A percentile compares a stretch with the other conserved stretches of the same genome.
Conservation (phyloP, 352 stramenopile species). For the Pythium insidiosum region DNA sequence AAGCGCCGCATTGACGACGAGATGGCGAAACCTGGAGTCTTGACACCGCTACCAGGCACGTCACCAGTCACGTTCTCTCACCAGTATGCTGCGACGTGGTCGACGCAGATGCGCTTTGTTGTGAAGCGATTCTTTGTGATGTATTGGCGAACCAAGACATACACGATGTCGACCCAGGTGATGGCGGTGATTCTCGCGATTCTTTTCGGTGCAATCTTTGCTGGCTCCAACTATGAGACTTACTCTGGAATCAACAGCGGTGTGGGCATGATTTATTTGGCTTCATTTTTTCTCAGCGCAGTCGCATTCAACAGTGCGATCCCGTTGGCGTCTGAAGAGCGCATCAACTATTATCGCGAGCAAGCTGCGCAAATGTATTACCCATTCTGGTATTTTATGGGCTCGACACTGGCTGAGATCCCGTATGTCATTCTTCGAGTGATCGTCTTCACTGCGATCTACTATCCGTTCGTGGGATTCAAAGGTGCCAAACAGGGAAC, state of each 20-base stretch:
- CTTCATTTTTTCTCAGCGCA: conserved; percentile 57
- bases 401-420: conserved; percentile 59
- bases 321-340: conserved; percentile 59
- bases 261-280: conserved; percentile 66
- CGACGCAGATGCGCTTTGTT: conserved; percentile 11
- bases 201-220: conserved; percentile 39
- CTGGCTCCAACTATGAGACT: conserved; percentile 15
- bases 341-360: conserved; percentile 82
- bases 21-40: conserved; percentile 10
- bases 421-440: conserved; percentile 15
- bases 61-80: conserved; percentile 12
- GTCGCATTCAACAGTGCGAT: conserved; percentile 55
- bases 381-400: conserved; percentile 38
- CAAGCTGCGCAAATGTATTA: conserved; percentile 73
- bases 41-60: conserved; percentile 1
- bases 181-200: conserved; percentile 26
- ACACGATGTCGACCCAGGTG: conserved; percentile 48
- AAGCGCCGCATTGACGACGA: conserved; percentile 7
- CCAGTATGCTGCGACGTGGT: conserved; percentile 11
- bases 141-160: conserved; percentile 68
- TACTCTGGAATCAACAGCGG: conserved; percentile 19
- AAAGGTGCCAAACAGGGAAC: conserved; percentile 3
- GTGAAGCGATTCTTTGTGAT: conserved; percentile 32
- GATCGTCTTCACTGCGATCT: conserved; percentile 18
- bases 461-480: conserved; percentile 27